These are phyloP conservation scores for Secale cereale DNA, from an alignment of 176 grass and related monocot species.

Conservation along the genomic window DNA sequence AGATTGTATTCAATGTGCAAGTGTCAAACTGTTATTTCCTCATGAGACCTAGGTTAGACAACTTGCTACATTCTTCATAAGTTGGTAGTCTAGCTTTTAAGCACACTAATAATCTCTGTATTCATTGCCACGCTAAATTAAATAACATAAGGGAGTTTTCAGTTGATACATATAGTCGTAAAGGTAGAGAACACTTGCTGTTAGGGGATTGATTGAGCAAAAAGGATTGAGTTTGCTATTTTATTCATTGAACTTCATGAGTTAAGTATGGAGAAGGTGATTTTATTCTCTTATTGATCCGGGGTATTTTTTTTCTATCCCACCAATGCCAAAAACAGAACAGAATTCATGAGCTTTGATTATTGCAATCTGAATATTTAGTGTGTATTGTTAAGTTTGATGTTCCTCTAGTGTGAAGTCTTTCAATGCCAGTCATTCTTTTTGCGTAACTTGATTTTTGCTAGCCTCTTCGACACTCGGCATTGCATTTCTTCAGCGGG, in stretches of 20 bases:
- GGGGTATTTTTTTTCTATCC: not conserved
- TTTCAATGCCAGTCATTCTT: too few relatives aligned
- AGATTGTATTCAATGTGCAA: not conserved
- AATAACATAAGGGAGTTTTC: not conserved
- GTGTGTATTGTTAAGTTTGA: not conserved
- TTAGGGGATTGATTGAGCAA: not conserved
- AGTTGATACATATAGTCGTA: not conserved
- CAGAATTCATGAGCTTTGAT: not conserved
- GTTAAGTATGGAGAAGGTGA: not conserved
- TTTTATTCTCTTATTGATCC: not conserved
- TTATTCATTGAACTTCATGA: not conserved
- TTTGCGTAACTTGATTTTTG: too few relatives aligned
- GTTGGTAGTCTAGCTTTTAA: not conserved
- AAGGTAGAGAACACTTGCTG: not conserved
- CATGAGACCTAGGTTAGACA: not conserved
- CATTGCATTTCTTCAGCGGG: too few relatives aligned
- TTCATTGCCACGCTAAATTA: not conserved
- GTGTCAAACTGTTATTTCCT: not conserved
- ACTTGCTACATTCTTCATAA: not conserved
- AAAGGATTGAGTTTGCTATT: not conserved
- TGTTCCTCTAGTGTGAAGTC: too few relatives aligned
- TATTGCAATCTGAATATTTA: not conserved
- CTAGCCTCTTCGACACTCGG: too few relatives aligned
- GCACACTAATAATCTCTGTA: not conserved
- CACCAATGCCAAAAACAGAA: not conserved